phyloP scores from a whole-genome alignment of 2,329 filamentous ascomycete genomes.

The Dryadomyces quercivorus region DNA sequence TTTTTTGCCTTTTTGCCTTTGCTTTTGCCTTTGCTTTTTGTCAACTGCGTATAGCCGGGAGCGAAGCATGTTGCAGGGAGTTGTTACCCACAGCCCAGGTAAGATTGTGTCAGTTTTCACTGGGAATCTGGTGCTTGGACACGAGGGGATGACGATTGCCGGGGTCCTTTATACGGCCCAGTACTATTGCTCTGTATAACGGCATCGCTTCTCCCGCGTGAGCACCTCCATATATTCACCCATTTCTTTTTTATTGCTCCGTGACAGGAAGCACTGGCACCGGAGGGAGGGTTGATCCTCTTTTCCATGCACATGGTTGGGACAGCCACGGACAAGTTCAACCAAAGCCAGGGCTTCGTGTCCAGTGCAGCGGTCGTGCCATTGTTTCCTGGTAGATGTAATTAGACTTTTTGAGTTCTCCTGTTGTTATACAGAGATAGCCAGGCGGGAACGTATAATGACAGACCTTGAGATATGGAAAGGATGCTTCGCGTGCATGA shows the following conservation, averaged over 20 bases:
- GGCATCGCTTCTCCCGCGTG: background rate
- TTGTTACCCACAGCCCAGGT: background rate
- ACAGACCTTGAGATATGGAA: background rate
- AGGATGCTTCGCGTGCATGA: background rate
- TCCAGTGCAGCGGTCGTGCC: background rate
- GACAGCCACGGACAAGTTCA: background rate
- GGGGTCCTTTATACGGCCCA: no score
- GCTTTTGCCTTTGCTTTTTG: background rate
- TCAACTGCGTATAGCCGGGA: slow-evolving; percentile 9
- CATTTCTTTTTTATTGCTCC: slow-evolving; percentile 13
- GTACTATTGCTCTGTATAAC: background rate
- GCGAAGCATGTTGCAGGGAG: slow-evolving; percentile 6
- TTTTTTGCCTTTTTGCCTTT: background rate
- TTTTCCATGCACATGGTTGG: background rate
- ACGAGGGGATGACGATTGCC: background rate
- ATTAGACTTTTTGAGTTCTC: slow-evolving; percentile 13
- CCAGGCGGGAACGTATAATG: background rate
- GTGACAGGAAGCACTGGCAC: background rate
- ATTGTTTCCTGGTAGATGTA: slow-evolving; percentile 14
- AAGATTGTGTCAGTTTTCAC: background rate
- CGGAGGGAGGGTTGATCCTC: background rate
- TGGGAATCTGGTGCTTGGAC: background rate
- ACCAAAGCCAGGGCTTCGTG: slow-evolving; percentile 1
- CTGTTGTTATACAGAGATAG: background rate
- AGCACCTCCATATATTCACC: background rate